Conservation (phyloP, 2,329 filamentous ascomycete species). For the Coniochaeta ligniaria region DNA sequence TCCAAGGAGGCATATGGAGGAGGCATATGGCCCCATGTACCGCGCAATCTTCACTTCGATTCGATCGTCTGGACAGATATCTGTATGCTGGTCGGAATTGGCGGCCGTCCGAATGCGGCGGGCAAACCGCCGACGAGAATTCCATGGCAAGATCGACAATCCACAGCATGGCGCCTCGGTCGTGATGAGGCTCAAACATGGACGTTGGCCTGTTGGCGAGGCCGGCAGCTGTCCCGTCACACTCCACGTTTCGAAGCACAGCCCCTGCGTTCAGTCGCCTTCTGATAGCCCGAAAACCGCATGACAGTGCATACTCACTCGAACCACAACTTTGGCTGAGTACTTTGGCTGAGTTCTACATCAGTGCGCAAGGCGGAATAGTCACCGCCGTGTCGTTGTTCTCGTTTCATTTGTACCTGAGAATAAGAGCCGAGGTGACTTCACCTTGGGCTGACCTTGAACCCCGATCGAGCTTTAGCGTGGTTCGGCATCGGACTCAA, state of each 20-base stretch:
- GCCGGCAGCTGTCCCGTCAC: background rate
- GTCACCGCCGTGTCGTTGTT: too few relatives aligned
- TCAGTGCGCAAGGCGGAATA: too few relatives aligned
- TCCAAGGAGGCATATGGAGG: too few relatives aligned
- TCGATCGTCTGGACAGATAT: too few relatives aligned
- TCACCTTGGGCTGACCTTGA: conserved; percentile 7
- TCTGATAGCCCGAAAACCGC: background rate
- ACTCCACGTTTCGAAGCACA: background rate
- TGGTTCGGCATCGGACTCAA: background rate
- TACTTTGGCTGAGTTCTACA: too few relatives aligned
- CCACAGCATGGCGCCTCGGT: background rate
- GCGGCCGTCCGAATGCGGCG: too few relatives aligned
- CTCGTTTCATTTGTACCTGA: too few relatives aligned
- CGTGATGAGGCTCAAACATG: background rate
- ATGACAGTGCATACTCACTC: background rate
- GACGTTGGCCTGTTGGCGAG: background rate
- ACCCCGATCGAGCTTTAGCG: background rate
- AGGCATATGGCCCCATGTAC: too few relatives aligned
- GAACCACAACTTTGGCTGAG: too few relatives aligned
- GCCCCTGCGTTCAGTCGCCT: background rate
- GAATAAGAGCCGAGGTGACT: background rate
- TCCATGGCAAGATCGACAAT: background rate
- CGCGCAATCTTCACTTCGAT: too few relatives aligned
- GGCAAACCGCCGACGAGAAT: too few relatives aligned
- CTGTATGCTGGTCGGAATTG: too few relatives aligned